Conservation (phyloP, 257 asterid species). For the Capsicum pubescens region DNA sequence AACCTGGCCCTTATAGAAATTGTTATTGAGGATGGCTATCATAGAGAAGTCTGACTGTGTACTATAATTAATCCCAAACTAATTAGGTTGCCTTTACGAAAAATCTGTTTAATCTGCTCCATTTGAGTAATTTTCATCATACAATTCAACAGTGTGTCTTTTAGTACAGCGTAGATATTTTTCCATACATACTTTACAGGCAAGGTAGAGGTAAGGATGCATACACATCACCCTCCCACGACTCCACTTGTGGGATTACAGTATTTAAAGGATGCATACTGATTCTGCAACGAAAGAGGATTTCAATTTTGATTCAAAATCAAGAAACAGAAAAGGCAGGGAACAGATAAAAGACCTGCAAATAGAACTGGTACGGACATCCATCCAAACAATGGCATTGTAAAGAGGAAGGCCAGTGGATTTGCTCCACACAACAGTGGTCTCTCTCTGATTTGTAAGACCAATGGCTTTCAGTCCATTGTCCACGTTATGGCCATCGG, state of each 20-base stretch:
- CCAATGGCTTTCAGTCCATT: slow-evolving; percentile 93
- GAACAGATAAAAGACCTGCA: slow-evolving; percentile 63
- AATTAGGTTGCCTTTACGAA: not conserved
- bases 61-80: slow-evolving; percentile 10
- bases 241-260: no score
- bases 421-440: slow-evolving; percentile 96
- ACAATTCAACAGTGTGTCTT: not conserved
- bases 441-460: slow-evolving; percentile 95
- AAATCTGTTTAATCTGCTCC: not conserved
- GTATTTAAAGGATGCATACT: not conserved
- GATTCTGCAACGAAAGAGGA: not conserved
- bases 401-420: slow-evolving; percentile 88
- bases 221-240: no score
- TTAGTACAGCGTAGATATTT: not conserved
- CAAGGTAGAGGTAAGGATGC: no score
- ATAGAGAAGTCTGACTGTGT: not conserved
- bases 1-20: not conserved
- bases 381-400: slow-evolving; percentile 99
- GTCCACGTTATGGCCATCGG: slow-evolving; percentile 78
- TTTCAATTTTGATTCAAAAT: not conserved
- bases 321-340: not conserved
- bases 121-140: not conserved
- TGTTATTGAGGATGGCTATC: no score
- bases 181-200: not conserved
- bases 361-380: slow-evolving; percentile 80